Evolutionary conservation across 2,329 filamentous ascomycete genomes (phyloP).

Genomic region (Hyphodiscus sp.): DNA sequence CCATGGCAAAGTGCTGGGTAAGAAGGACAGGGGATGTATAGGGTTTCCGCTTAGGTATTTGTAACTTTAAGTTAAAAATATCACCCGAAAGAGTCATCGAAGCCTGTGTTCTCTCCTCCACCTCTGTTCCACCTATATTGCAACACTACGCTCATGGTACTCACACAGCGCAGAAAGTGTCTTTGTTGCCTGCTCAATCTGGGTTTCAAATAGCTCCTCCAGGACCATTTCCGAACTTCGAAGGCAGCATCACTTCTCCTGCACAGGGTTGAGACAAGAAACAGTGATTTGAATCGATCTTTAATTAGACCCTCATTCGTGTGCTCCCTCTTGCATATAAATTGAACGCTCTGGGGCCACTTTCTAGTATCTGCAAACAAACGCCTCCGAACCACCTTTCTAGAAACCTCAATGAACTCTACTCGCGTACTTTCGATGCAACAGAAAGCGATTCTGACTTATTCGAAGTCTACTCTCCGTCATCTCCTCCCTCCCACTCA

Average conservation of each 20-base stretch:
- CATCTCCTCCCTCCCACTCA: constrained; percentile 19
- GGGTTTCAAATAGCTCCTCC: too few relatives aligned
- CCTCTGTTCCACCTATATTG: too few relatives aligned
- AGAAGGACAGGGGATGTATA: too few relatives aligned
- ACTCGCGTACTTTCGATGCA: not conserved
- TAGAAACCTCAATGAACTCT: not conserved
- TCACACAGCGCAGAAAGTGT: too few relatives aligned
- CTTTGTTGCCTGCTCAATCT: too few relatives aligned
- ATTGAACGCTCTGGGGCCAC: not conserved
- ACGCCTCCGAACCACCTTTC: too few relatives aligned
- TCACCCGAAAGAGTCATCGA: too few relatives aligned
- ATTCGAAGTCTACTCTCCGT: constrained; percentile 14
- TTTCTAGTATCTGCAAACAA: not conserved
- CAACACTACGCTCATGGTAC: too few relatives aligned
- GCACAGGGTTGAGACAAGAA: not conserved
- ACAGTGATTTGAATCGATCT: not conserved
- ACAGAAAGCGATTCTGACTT: constrained; percentile 6
- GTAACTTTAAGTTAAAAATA: too few relatives aligned
- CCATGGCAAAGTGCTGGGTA: too few relatives aligned
- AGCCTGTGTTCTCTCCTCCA: too few relatives aligned
- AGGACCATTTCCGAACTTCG: not conserved
- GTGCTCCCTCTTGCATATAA: not conserved
- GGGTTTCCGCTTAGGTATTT: too few relatives aligned
- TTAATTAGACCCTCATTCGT: not conserved
- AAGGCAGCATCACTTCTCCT: not conserved